phyloP scores from a whole-genome alignment of 495 filamentous ascomycete genomes.

The Trichoderma asperelloides region DNA sequence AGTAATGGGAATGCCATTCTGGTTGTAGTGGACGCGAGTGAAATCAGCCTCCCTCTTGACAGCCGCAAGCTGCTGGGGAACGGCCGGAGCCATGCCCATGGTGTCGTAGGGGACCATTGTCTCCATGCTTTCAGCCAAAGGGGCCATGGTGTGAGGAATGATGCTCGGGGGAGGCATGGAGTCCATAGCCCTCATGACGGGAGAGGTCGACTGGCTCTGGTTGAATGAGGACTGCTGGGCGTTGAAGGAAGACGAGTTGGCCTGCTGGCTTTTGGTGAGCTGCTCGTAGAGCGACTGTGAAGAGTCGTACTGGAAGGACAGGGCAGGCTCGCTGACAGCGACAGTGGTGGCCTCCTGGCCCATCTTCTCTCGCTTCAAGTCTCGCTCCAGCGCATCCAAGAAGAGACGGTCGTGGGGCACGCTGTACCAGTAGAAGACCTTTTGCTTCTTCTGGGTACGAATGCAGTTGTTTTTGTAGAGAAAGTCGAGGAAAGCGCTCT shows the following conservation, averaged over 20 bases:
- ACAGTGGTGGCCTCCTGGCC: constrained; percentile 94
- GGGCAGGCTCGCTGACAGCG: constrained; percentile 88
- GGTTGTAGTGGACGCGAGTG: constrained; percentile 69
- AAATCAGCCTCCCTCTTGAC: constrained; percentile 81
- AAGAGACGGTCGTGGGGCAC: constrained; percentile 97
- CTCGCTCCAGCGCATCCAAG: constrained; percentile 91
- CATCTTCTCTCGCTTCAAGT: constrained; percentile 99
- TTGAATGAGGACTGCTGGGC: constrained; percentile 73
- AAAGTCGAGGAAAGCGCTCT: constrained; percentile 96
- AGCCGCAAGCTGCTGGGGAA: constrained; percentile 47
- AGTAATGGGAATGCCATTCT: constrained; percentile 75
- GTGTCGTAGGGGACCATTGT: constrained; percentile 64
- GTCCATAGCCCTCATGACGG: constrained; percentile 81
- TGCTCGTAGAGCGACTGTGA: constrained; percentile 99
- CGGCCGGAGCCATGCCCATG: constrained; percentile 51
- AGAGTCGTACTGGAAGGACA: constrained; percentile 98
- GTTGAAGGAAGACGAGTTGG: constrained; percentile 91
- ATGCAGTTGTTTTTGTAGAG: constrained; percentile 99
- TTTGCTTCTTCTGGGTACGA: constrained; percentile 98
- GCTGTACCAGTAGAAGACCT: constrained; percentile 99
- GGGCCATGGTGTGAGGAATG: constrained; percentile 61
- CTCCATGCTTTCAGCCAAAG: constrained; percentile 72
- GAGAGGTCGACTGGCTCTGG: constrained; percentile 65
- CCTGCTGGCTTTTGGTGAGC: constrained; percentile 98
- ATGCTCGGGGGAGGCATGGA: constrained; percentile 62